Evolutionary conservation across 108 stramenopile species (phyloP).

Genomic region (Tribonema minus): DNA sequence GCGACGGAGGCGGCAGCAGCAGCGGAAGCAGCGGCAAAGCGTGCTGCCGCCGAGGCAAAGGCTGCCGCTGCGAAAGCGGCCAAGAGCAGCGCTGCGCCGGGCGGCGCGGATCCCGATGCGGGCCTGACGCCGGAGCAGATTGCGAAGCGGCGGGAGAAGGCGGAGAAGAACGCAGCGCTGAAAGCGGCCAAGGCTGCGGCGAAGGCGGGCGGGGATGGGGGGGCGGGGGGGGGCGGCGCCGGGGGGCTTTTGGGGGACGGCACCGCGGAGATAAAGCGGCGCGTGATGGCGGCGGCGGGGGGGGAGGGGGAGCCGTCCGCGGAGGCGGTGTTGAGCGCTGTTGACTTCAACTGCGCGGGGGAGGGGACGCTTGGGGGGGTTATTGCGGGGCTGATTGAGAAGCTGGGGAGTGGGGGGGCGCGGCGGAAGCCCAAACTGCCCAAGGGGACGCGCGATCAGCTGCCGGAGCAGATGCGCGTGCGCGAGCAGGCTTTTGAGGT

Average conservation of each 20-base stretch:
- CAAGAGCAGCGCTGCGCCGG: too few species aligned
- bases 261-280: constrained; percentile 41
- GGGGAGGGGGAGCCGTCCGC: constrained; percentile 18
- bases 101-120: too few species aligned
- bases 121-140: too few species aligned
- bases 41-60: constrained; percentile 75
- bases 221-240: too few species aligned
- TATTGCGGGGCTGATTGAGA: constrained; percentile 21
- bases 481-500: constrained; percentile 74
- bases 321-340: background rate
- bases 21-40: constrained; percentile 69
- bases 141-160: too few species aligned
- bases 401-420: constrained; percentile 23
- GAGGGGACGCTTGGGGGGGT: constrained; percentile 41
- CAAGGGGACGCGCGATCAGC: constrained; percentile 29
- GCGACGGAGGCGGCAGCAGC: too few species aligned
- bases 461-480: constrained; percentile 71
- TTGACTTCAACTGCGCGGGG: constrained; percentile 6
- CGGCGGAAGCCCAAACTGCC: constrained; percentile 35
- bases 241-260: constrained; percentile 71
- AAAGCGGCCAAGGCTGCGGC: constrained; percentile 65
- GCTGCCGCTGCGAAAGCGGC: too few species aligned
- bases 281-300: constrained; percentile 5
- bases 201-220: constrained; percentile 55
- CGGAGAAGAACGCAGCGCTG: too few species aligned